Conservation (phyloP, 345 rosid species). For the Brassica nigra region DNA sequence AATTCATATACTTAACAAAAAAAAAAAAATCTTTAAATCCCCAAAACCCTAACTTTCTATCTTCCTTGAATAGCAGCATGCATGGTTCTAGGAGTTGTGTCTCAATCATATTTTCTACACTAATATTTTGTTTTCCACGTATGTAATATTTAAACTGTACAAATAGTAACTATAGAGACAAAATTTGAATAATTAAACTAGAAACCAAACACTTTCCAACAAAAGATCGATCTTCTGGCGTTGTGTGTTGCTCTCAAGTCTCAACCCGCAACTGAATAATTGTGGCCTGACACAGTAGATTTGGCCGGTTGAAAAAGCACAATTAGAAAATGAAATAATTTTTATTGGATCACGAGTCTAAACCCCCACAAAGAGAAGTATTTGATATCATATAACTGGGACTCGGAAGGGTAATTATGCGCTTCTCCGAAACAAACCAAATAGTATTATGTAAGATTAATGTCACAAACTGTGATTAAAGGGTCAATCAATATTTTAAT, state of each 20-base stretch:
- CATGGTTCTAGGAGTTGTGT: neutral
- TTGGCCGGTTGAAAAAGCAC: neutral
- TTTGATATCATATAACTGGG: neutral
- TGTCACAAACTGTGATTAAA: neutral
- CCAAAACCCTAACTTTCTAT: neutral
- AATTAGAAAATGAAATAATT: neutral
- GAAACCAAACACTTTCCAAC: neutral
- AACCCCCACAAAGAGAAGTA: neutral
- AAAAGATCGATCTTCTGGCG: neutral
- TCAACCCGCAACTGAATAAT: neutral
- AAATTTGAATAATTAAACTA: neutral
- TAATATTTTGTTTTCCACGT: neutral
- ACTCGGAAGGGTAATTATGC: neutral
- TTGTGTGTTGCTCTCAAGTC: neutral
- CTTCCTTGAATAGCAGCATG: neutral
- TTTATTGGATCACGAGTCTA: neutral
- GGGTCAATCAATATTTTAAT: no score
- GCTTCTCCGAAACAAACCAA: neutral
- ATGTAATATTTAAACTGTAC: neutral
- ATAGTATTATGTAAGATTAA: neutral
- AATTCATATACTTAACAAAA: no score
- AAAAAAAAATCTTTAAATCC: neutral
- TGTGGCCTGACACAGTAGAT: neutral
- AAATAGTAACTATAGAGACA: neutral
- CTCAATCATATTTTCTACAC: neutral